Conservation (phyloP, 208 protist genomes). For the Leishmania amazonensis region DNA sequence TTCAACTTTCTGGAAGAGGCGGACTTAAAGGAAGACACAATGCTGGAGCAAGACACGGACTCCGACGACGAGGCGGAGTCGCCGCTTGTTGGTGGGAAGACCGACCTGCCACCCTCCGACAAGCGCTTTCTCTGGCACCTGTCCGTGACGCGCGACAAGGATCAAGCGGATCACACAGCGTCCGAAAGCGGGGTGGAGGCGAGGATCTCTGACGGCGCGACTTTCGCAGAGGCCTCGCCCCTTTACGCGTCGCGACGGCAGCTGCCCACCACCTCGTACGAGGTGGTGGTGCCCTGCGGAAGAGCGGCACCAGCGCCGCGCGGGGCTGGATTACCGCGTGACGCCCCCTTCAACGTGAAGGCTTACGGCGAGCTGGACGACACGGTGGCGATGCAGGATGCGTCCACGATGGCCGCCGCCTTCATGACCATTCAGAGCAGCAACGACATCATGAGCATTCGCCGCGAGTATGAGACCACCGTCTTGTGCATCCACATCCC, state of each 20-base stretch:
- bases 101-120: conserved; percentile 5
- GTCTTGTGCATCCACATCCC: conserved; percentile 68
- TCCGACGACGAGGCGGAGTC: conserved; percentile 33
- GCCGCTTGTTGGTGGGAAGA: conserved; percentile 11
- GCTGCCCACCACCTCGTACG: not conserved
- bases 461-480: conserved; percentile 57
- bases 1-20: conserved; percentile 33
- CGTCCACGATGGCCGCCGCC: not conserved
- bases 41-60: conserved; percentile 18
- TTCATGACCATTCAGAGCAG: not conserved
- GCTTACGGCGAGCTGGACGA: conserved; percentile 12
- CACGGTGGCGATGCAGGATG: conserved; percentile 3
- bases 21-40: conserved; percentile 20
- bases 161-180: not conserved
- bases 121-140: conserved; percentile 28
- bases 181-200: not conserved
- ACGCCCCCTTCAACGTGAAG: not conserved
- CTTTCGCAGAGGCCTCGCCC: not conserved
- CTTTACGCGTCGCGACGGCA: not conserved
- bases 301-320: conserved; percentile 1
- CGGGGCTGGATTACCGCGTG: not conserved
- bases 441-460: conserved; percentile 54
- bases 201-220: not conserved
- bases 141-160: not conserved
- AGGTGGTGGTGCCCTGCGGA: not conserved